Evolutionary conservation across 306 rosid species (phyloP), one percentile per base, ranked within the genome.

Genomic region (Cucumis cinereus): DNA sequence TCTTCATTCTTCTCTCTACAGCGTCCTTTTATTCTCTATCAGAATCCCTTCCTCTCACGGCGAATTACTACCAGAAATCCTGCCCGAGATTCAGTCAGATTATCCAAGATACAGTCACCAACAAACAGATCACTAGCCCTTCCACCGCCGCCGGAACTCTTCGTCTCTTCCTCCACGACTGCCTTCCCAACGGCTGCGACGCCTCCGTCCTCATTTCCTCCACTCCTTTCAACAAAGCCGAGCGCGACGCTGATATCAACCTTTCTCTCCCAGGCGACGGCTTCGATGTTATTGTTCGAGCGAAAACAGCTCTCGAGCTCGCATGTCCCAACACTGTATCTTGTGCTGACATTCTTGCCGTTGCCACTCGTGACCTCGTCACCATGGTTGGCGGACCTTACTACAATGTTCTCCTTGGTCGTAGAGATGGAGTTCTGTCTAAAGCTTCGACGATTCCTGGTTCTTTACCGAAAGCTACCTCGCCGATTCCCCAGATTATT

Each of bases 211-310:
- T 85, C 11, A 7, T 82, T 77, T 74, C 88, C 54, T 85, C 88
- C 78, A 79, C 86, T 6, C 84, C 82, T 10, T 85, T 85, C 86
- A 79, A 80, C 78, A 61, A 43, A 30, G 88, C 88, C 56, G 88
- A 85, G 80, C 86, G 88, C 61, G 88, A 85, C 41, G 85, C 88
- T 77, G 88, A 85, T 68, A 79, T 85, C 69, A 85, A 85, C 63
- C 86, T 79, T 64, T 85, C 88, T 62, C 88, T 85, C 80, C 88
- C 88, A 60, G 88, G 88, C 40, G 88, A 85, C 69, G 82, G 79
- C 73, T 85, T 79, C 82, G 88, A 85, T 22, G 84, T 77, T 49
- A 68, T 85, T 24, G 84, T 85, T 40, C 72, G 88, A 8, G 88
- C 84, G 68, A 85, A 85, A 56, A 85, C 86, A 61, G 86, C 86